A percentile compares a stretch with the other conserved stretches of the same genome.
These are phyloP conservation scores for Aspergillus homomorphus DNA, from an alignment of 495 filamentous ascomycete genomes.

Conservation along the genomic window DNA sequence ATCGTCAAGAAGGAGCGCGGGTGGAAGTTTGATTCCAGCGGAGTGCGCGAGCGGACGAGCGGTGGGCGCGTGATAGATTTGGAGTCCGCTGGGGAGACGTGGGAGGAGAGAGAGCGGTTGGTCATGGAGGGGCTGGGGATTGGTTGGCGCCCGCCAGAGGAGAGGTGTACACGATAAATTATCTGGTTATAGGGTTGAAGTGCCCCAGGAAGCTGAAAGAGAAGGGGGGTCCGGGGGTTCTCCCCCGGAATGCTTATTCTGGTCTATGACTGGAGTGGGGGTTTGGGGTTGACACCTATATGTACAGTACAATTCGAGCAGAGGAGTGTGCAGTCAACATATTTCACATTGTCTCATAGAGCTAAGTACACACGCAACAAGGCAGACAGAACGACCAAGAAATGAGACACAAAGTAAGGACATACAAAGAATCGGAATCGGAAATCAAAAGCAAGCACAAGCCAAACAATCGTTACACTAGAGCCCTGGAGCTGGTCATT, in stretches of 20 bases:
- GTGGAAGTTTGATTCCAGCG: conserved; percentile 91
- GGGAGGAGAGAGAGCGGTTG: conserved; percentile 69
- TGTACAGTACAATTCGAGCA: neutral
- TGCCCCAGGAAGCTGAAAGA: neutral
- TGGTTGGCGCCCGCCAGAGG: conserved; percentile 66
- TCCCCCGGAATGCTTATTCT: too few species aligned
- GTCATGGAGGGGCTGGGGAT: conserved; percentile 80
- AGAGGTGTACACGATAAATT: conserved; percentile 70
- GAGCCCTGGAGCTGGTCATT: conserved; percentile 73
- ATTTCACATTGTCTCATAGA: conserved; percentile 10
- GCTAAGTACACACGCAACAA: neutral
- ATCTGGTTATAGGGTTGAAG: too few species aligned
- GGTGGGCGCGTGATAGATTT: conserved; percentile 66
- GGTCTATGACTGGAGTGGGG: too few species aligned
- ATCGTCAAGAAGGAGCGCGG: conserved; percentile 69
- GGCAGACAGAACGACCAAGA: neutral
- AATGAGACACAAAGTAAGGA: conserved; percentile 3
- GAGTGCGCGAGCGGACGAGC: conserved; percentile 63
- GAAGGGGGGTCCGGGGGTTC: neutral
- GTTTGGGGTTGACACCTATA: too few species aligned
- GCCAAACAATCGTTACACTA: conserved; percentile 32
- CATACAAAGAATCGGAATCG: conserved; percentile 17
- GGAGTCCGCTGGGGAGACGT: conserved; percentile 52
- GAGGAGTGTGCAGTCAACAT: neutral
- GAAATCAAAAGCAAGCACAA: conserved; percentile 17